Conservation (phyloP, 2,329 filamentous ascomycete genomes). For the Emergomyces orientalis region DNA sequence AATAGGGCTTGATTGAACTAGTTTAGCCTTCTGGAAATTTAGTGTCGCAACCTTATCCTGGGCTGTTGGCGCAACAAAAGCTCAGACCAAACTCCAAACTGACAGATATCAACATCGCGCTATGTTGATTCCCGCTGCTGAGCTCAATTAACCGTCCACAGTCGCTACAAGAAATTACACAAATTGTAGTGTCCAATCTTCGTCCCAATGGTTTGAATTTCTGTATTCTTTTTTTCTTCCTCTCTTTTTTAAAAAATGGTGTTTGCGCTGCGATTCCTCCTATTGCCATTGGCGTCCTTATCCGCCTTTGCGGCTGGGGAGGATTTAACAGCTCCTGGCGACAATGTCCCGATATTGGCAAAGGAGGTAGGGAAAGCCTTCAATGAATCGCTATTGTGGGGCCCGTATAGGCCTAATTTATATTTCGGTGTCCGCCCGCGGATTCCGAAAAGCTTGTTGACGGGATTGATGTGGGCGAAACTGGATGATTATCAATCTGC, state of each 20-base stretch:
- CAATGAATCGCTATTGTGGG: constrained; percentile 89
- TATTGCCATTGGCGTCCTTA: constrained; percentile 20
- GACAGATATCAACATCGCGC: neutral
- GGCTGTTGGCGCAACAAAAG: neutral
- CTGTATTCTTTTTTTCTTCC: neutral
- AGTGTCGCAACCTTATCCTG: neutral
- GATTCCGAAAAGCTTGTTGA: constrained; percentile 68
- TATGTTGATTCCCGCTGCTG: neutral
- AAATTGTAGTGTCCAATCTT: neutral
- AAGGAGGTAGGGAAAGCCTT: constrained; percentile 40
- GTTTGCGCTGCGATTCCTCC: neutral
- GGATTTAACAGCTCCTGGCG: constrained; percentile 16
- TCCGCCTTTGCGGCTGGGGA: neutral
- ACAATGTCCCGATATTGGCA: constrained; percentile 29
- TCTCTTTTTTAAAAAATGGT: neutral
- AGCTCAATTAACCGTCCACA: neutral
- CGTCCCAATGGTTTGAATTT: constrained; percentile 3
- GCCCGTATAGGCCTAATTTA: constrained; percentile 84
- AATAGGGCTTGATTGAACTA: too few relatives aligned
- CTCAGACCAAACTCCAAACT: neutral
- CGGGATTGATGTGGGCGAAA: constrained; percentile 80
- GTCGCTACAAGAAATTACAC: neutral
- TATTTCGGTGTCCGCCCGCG: constrained; percentile 87
- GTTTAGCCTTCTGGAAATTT: too few relatives aligned
- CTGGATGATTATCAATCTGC: constrained; percentile 69